These are phyloP conservation scores for Cyphellophora attinorum DNA, from an alignment of 2,329 filamentous ascomycete species.

Conservation along the genomic window DNA sequence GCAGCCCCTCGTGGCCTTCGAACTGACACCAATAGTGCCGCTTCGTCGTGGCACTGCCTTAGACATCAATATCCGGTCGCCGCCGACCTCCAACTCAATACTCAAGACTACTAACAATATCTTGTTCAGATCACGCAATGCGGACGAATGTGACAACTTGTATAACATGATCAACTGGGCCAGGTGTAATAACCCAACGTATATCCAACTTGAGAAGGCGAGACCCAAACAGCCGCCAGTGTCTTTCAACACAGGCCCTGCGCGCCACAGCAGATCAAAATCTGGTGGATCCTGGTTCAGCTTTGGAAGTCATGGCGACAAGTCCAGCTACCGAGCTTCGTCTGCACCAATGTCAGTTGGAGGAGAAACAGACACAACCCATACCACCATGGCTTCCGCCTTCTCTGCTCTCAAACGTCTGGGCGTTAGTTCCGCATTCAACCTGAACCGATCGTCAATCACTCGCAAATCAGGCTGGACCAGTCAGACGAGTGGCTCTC, in stretches of 20 bases:
- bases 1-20: slow-evolving; percentile 57
- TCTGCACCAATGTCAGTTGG: slow-evolving; percentile 42
- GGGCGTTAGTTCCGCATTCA: slow-evolving; percentile 66
- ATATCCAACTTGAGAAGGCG: slow-evolving; percentile 68
- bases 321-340: slow-evolving; percentile 48
- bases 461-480: slow-evolving; percentile 23
- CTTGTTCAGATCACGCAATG: slow-evolving; percentile 75
- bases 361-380: slow-evolving; percentile 62
- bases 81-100: slow-evolving; percentile 62
- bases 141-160: slow-evolving; percentile 68
- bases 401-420: slow-evolving; percentile 71
- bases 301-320: slow-evolving; percentile 41
- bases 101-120: slow-evolving; percentile 67
- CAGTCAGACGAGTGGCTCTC: slow-evolving; percentile 32
- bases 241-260: slow-evolving; percentile 45
- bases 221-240: slow-evolving; percentile 45
- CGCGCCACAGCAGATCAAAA: slow-evolving; percentile 38
- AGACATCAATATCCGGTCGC: slow-evolving; percentile 88
- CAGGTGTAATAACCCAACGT: slow-evolving; percentile 86
- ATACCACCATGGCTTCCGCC: slow-evolving; percentile 66
- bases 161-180: slow-evolving; percentile 82
- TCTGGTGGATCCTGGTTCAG: slow-evolving; percentile 33
- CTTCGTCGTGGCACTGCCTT: slow-evolving; percentile 84
- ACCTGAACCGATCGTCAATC: slow-evolving; percentile 71
- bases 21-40: slow-evolving; percentile 83